Evolutionary conservation across 148 eudicot genomes (phyloP), one percentile per base, ranked within the genome.

Genomic region (Vaccinium vitisidaea): DNA sequence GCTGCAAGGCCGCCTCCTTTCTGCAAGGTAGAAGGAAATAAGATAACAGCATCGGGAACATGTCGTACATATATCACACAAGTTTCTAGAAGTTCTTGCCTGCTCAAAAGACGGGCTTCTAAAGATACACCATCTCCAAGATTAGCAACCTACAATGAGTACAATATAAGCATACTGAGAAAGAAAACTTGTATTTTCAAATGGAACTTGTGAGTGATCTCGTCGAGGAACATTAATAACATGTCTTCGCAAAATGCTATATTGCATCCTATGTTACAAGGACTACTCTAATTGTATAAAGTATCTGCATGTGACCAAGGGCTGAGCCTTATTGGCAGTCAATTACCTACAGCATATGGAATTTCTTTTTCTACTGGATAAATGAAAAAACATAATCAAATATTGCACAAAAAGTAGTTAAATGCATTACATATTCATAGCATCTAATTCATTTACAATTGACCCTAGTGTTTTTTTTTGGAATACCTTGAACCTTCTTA

Each of bases 101-200:
- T 94, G 95, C 91, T 92, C 82, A 96, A 87, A 83, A 95, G 94
- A 71, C 95, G 98, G 87, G 95, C 95, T 90, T 96, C 99, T 85
- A 96, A 80, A 61, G 99, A 93, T 80, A 92, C 94, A 70, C 98
- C 98, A 86, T 94, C 99, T 85, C 99, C 98, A 86, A 95, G 92
- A 88, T 82, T 88, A 77, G 97, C 94, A 84, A 93, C 94, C 99
- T 96, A 86, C 75, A 81, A 36, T 48, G 73, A 59, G 63, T 49
- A 81, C 21, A 36, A 58, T 15, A 23, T 61, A 61, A 13, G 50
- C 50, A 23, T n/a, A 80, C 27, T 8, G 27, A 56, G 25, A 56
- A 12, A 78, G 1, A 52, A 61, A 79, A 21, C 56, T 25, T 48
- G 12, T 43, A 75, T 21, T 19, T 7, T 75, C 23, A 75, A 43